These are phyloP conservation scores for Erythrobasidium hasegawianum DNA, from an alignment of 1,284 basidiomycete genomes.

Conservation along the genomic window DNA sequence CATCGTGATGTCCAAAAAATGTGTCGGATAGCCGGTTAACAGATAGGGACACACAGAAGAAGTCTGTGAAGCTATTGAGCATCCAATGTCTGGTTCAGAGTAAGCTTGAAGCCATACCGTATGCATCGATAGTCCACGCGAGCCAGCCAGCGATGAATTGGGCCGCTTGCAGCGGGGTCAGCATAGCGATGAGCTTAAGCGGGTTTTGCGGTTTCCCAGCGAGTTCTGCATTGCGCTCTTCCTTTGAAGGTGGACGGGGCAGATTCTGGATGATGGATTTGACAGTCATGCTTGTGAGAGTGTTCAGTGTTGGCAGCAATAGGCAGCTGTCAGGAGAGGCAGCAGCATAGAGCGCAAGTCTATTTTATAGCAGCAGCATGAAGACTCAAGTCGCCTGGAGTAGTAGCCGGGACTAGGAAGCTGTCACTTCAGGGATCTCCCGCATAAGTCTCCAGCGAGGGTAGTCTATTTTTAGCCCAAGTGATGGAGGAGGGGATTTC, in stretches of 20 bases:
- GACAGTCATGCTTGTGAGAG: neutral
- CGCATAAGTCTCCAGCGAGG: too few relatives aligned
- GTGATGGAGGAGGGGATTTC: too few relatives aligned
- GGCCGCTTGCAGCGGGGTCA: slow-evolving; percentile 54
- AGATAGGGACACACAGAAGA: slow-evolving; percentile 76
- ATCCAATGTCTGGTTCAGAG: too few relatives aligned
- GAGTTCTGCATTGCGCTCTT: slow-evolving; percentile 20
- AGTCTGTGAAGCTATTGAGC: too few relatives aligned
- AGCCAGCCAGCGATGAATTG: slow-evolving; percentile 57
- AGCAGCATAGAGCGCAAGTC: too few relatives aligned
- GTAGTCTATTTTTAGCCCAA: too few relatives aligned
- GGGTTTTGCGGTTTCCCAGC: slow-evolving; percentile 43
- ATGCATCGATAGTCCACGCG: slow-evolving; percentile 56
- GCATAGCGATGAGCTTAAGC: slow-evolving; percentile 49
- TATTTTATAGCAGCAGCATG: too few relatives aligned
- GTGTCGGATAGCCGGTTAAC: slow-evolving; percentile 52
- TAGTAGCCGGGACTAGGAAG: too few relatives aligned
- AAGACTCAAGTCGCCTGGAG: too few relatives aligned
- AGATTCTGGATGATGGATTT: slow-evolving; percentile 29
- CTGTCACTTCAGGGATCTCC: too few relatives aligned
- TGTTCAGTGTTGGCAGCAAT: too few relatives aligned
- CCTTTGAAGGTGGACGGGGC: slow-evolving; percentile 38
- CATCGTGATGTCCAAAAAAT: slow-evolving; percentile 7
- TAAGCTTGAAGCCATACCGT: slow-evolving; percentile 49
- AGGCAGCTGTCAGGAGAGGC: too few relatives aligned